Base-by-base conservation (phyloP, 768 basidiomycete genomes). In the Lactarius evosmus region DNA sequence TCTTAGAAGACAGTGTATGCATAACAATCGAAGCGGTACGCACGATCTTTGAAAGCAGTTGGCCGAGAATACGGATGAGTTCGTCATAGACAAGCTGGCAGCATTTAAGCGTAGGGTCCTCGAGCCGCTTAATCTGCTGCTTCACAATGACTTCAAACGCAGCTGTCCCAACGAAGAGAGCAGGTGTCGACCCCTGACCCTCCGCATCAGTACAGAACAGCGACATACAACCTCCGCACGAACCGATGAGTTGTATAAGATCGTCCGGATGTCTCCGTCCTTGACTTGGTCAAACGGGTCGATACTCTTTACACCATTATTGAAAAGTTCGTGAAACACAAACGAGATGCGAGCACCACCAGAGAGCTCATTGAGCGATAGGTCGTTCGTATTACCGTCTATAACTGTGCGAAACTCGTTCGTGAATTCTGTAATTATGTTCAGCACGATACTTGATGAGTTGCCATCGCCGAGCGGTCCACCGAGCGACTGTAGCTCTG, bases 221-320 rank as follows among this genome's bases (percentile, higher is more conserved):
- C 2, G 17, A 16, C 16, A 54, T 34, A 17, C 12, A 49, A 60
- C n/a, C 51, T n/a, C 30, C 11, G 27, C 34, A 82, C 89, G 70
- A 67, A 93, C 93, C 34, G 96, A 96, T 60, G 97, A 98, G 78
- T 99, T 99, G 80, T 99, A 99, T 61, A 98, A 75, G 69, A 98
- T 89, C 1, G 86, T 94, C 58, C 97, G 83, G 74, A 99, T 98
- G 76, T 99, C 97, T 49, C 95, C 93, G 74, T 99, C 97, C 76
- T 98, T 97, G 69, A 97, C 93, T 78, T 97, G 95, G 74, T 99
- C 97, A 69, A 98, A 99, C 0, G 97, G 97, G 80, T 99, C 97
- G 72, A 98, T 95, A 66, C 80, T 85, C 80, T 88, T 95, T 75
- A 99, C 85, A 65, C 97, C 97, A 72, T 90, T 95, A 78, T 95